Percentiles rank a stretch among this genome's conserved stretches.
Conservation (phyloP, 768 basidiomycete genomes). For the Lactarius evosmus region DNA sequence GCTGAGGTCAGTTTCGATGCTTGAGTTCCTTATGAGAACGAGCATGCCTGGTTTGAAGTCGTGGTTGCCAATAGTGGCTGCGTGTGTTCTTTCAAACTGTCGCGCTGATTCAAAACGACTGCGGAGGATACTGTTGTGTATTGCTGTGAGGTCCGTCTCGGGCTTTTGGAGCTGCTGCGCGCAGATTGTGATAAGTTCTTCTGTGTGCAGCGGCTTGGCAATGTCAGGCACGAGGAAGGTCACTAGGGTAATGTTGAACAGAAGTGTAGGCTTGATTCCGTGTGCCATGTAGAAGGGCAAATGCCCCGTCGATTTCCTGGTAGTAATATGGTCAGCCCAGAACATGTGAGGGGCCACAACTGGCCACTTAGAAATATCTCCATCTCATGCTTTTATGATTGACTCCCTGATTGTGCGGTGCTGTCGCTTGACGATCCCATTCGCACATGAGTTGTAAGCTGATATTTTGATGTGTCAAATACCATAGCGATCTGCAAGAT, state of each 20-base stretch:
- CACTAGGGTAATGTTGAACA: constrained; percentile 27
- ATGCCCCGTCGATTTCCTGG: constrained; percentile 33
- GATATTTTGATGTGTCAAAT: constrained; percentile 43
- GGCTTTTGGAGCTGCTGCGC: constrained; percentile 24
- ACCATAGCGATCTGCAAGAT: too few species aligned
- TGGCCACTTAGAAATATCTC: constrained; percentile 37
- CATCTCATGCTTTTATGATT: constrained; percentile 36
- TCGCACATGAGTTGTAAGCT: constrained; percentile 42
- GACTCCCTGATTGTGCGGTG: constrained; percentile 36
- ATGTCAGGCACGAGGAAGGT: too few species aligned
- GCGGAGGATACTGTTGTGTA: not conserved
- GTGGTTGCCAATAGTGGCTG: constrained; percentile 28
- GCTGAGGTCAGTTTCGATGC: constrained; percentile 28
- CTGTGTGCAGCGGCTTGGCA: constrained; percentile 3
- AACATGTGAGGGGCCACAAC: constrained; percentile 31
- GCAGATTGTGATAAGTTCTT: constrained; percentile 23
- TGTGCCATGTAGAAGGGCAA: constrained; percentile 32
- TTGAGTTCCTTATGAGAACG: constrained; percentile 31
- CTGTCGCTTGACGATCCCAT: constrained; percentile 37
- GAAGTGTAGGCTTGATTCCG: constrained; percentile 29
- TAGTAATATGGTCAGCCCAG: constrained; percentile 40
- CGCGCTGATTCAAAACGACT: not conserved
- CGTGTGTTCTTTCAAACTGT: constrained; percentile 17
- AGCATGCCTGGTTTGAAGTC: constrained; percentile 31
- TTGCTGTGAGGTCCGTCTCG: constrained; percentile 3